Base-by-base conservation (phyloP, 1,139 yeast genomes). In the Pichia sp. region DNA sequence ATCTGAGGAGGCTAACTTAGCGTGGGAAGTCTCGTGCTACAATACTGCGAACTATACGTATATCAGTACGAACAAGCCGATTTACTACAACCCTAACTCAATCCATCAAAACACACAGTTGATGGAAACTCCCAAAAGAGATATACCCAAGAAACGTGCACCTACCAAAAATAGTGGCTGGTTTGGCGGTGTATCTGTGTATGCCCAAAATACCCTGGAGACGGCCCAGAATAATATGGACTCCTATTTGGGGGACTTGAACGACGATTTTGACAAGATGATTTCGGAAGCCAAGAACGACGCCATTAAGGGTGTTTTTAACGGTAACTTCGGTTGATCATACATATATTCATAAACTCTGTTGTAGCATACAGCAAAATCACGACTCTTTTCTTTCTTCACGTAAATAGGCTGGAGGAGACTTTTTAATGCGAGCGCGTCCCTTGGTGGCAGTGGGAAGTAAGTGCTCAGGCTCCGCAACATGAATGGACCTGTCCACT, bases 21-120 rank as follows among this genome's bases (percentile, higher is more conserved):
- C 90, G 66, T 63, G 83, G 83, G 56, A 78, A 77, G 50, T 69
- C 70, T 71, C 75, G 74, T 66, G 76, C 64, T 67, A 66, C 56
- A 68, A 68, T 51, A 64, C 69, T 3, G 58, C 59, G 4, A 68
- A 68, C 43, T 79, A 78, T 47, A 56, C 56, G 4, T 44, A 65
- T 36, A 51, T 62, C 49, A 64, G 63, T 12, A 47, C 59, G 1
- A 19, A 61, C 3, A 61, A 63, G 23, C 69, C 69, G 5, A 56
- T 59, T 22, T 66, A 65, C 45, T 66, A 60, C 46, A 66, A 66
- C 51, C 68, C 69, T 2, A 58, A 61, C 44, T 63, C 67, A 1
- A 36, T 63, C 3, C 66, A 62, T 44, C 67, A 65, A 48, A 58
- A 61, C 36, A 58, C 64, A 3, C 58, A 62, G 23, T 49, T 56